A percentile compares a stretch with the other conserved stretches of the same genome.
These are phyloP conservation scores for Cytospora leucostoma DNA, from an alignment of 2,329 filamentous ascomycete genomes.

Conservation along the genomic window DNA sequence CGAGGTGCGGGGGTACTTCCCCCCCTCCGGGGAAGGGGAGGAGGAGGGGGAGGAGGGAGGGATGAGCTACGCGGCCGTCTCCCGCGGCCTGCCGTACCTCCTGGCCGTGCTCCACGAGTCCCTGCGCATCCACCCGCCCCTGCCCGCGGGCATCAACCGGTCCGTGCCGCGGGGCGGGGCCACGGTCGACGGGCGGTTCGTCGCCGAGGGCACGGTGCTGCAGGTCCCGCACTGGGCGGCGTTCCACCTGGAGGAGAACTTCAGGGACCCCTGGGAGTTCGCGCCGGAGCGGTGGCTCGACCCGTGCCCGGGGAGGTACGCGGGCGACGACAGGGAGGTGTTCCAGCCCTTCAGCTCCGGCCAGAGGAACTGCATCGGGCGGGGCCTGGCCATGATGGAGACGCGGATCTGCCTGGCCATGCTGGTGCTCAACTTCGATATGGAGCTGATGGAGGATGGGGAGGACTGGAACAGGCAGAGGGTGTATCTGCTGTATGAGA, in stretches of 20 bases:
- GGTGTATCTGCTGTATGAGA: slow-evolving; percentile 31
- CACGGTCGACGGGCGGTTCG: slow-evolving; percentile 28
- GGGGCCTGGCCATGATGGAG: slow-evolving; percentile 32
- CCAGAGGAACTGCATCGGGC: slow-evolving; percentile 25
- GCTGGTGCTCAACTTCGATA: slow-evolving; percentile 33
- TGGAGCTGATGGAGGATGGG: slow-evolving; percentile 30
- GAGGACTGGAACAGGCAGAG: slow-evolving; percentile 27
- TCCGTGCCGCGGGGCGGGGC: slow-evolving; percentile 30
- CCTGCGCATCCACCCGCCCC: slow-evolving; percentile 30
- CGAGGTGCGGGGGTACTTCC: slow-evolving; percentile 22
- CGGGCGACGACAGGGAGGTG: slow-evolving; percentile 24
- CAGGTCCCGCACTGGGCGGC: slow-evolving; percentile 35
- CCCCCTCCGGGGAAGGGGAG: background rate
- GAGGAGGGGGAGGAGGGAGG: too few species aligned
- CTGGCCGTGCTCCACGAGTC: slow-evolving; percentile 26
- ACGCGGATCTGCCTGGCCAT: slow-evolving; percentile 30
- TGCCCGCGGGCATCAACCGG: slow-evolving; percentile 23
- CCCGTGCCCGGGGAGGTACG: slow-evolving; percentile 19
- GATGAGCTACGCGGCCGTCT: slow-evolving; percentile 23
- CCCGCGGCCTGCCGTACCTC: slow-evolving; percentile 22
- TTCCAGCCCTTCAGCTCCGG: slow-evolving; percentile 27
- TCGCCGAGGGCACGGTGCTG: slow-evolving; percentile 39
- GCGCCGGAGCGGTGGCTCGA: slow-evolving; percentile 39
- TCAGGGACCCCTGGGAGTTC: slow-evolving; percentile 34
- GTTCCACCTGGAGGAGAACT: slow-evolving; percentile 35